These are phyloP conservation scores for Sequoiadendron giganteum DNA, from an alignment of 75 land plant genomes.

Conservation along the genomic window DNA sequence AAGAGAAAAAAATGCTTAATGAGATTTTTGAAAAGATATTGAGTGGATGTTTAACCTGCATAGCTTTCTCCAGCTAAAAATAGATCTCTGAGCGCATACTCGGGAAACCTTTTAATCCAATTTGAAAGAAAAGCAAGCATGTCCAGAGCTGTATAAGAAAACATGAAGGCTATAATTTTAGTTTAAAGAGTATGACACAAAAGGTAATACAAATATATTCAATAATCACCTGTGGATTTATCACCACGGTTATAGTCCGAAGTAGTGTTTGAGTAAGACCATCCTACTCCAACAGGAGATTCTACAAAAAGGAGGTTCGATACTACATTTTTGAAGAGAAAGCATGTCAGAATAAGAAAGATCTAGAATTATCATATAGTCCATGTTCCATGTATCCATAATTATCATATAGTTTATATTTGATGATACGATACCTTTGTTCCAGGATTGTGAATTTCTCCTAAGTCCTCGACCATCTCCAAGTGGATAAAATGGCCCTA, in stretches of 20 bases:
- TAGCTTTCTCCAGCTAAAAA: slow-evolving; percentile 96
- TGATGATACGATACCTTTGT: slow-evolving; percentile 39
- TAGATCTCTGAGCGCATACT: slow-evolving; percentile 50
- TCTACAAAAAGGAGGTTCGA: slow-evolving; percentile 33
- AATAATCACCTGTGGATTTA: slow-evolving; percentile 21
- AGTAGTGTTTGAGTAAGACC: slow-evolving; percentile 35
- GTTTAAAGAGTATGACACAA: no score
- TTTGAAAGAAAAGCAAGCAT: slow-evolving; percentile 58
- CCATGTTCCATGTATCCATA: no score
- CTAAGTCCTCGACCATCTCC: slow-evolving; percentile 67
- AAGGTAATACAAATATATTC: background rate
- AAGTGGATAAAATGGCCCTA: slow-evolving; percentile 80
- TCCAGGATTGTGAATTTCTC: slow-evolving; percentile 62
- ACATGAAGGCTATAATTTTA: background rate
- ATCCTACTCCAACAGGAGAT: slow-evolving; percentile 42
- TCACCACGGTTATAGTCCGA: slow-evolving; percentile 23
- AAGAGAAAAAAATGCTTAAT: no score
- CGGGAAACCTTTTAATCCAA: slow-evolving; percentile 84
- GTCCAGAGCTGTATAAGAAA: slow-evolving; percentile 57
- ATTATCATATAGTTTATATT: no score
- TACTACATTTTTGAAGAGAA: background rate
- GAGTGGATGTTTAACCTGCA: slow-evolving; percentile 59
- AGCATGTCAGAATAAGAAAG: background rate
- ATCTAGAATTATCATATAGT: no score
- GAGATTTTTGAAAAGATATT: no score